A percentile compares a stretch with the other conserved stretches of the same genome.
These are phyloP conservation scores for Annulohypoxylon truncatum DNA, from an alignment of 2,329 filamentous ascomycete genomes.

Conservation along the genomic window DNA sequence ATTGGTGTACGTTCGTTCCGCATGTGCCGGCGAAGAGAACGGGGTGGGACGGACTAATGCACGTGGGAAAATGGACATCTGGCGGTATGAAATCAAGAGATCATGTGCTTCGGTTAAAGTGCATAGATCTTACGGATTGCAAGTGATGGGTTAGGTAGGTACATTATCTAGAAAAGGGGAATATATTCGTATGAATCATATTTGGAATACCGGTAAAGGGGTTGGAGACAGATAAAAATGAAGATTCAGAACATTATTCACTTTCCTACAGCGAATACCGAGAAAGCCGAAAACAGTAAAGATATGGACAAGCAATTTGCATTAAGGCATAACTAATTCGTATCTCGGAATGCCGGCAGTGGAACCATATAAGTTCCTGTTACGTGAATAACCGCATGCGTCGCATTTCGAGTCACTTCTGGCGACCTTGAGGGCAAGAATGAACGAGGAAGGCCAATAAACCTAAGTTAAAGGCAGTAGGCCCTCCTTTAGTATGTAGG, in stretches of 20 bases:
- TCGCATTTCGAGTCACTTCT: background rate
- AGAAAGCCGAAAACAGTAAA: background rate
- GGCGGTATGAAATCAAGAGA: background rate
- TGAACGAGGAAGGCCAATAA: background rate
- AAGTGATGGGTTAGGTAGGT: background rate
- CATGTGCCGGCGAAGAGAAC: background rate
- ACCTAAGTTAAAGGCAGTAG: background rate
- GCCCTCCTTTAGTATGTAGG: background rate
- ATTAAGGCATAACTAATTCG: conserved; percentile 1
- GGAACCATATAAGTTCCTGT: background rate
- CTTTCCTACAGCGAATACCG: background rate
- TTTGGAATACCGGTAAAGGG: background rate
- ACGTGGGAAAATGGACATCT: background rate
- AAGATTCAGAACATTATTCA: background rate
- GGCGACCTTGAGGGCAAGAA: background rate
- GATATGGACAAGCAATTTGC: background rate
- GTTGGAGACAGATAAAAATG: background rate
- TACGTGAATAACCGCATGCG: background rate
- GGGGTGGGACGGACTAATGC: background rate
- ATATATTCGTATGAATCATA: background rate
- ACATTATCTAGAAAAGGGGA: background rate
- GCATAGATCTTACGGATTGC: background rate
- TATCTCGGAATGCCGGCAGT: background rate
- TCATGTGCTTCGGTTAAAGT: background rate
- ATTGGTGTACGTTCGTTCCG: background rate